phyloP scores from a whole-genome alignment of 768 basidiomycete species.

The Mycena galopus region DNA sequence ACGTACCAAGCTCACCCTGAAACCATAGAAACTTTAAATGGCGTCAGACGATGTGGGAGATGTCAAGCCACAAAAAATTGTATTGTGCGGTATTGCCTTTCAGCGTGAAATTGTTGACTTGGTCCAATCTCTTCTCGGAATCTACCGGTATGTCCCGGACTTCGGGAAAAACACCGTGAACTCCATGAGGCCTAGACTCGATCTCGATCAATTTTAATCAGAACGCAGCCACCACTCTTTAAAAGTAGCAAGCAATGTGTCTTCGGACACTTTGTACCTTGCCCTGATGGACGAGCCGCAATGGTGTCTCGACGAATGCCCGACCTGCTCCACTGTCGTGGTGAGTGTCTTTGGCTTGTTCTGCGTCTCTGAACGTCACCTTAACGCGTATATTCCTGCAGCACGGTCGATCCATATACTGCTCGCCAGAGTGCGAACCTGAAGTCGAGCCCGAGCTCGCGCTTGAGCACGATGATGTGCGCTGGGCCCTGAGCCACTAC shows the following conservation, averaged over 20 bases:
- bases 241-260: slow-evolving; percentile 9
- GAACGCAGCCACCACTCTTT: slow-evolving; percentile 1
- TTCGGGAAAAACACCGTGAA: slow-evolving; percentile 13
- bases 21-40: slow-evolving; percentile 1
- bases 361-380: not conserved
- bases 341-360: slow-evolving; percentile 14
- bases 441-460: not conserved
- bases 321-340: slow-evolving; percentile 31
- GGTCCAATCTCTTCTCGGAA: no score
- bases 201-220: slow-evolving; percentile 24
- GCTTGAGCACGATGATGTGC: not conserved
- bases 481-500: slow-evolving; percentile 8
- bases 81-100: not conserved
- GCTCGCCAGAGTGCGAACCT: slow-evolving; percentile 31
- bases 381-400: slow-evolving; percentile 16
- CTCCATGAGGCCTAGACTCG: slow-evolving; percentile 23
- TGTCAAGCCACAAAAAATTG: slow-evolving; percentile 1
- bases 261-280: not conserved
- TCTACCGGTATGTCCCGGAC: slow-evolving; percentile 5
- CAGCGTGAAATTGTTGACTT: not conserved
- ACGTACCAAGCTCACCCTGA: not conserved
- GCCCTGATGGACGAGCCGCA: slow-evolving; percentile 28
- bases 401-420: slow-evolving; percentile 29
- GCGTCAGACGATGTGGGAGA: not conserved
- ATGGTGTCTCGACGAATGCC: slow-evolving; percentile 36